Evolutionary conservation across 2,329 filamentous ascomycete species (phyloP).

Genomic region (Cladosporium sp.): DNA sequence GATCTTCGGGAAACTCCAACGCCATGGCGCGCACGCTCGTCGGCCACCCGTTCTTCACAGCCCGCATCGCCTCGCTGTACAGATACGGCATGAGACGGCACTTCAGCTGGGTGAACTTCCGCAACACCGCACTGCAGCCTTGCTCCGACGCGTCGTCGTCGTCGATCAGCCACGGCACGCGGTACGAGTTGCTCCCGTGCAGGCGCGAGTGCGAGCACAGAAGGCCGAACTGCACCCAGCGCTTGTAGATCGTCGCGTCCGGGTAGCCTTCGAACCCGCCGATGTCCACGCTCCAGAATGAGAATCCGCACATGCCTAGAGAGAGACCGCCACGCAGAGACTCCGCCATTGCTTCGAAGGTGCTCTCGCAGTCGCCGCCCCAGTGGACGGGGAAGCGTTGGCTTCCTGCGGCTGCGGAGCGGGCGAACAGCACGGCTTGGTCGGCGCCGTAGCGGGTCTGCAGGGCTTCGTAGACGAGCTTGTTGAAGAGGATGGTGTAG

Average conservation of each 20-base stretch:
- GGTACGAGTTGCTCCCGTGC: slow-evolving; percentile 66
- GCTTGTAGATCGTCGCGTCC: slow-evolving; percentile 63
- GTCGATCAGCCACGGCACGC: slow-evolving; percentile 72
- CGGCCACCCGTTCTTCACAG: slow-evolving; percentile 53
- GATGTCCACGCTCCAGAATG: slow-evolving; percentile 68
- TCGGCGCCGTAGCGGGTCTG: slow-evolving; percentile 48
- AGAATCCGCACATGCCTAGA: slow-evolving; percentile 60
- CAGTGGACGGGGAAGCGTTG: slow-evolving; percentile 66
- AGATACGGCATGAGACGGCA: slow-evolving; percentile 57
- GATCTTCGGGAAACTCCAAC: slow-evolving; percentile 67
- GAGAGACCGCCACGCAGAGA: slow-evolving; percentile 62
- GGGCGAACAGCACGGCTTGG: slow-evolving; percentile 63
- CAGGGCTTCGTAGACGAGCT: slow-evolving; percentile 63
- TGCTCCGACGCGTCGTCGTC: slow-evolving; percentile 50
- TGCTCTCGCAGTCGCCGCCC: slow-evolving; percentile 73
- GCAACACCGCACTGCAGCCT: slow-evolving; percentile 51
- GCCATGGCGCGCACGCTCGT: slow-evolving; percentile 60
- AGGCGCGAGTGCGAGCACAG: slow-evolving; percentile 67
- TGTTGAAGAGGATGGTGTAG: slow-evolving; percentile 71
- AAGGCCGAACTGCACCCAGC: slow-evolving; percentile 73
- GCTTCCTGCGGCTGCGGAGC: slow-evolving; percentile 62
- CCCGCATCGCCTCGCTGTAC: slow-evolving; percentile 48
- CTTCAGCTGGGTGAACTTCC: slow-evolving; percentile 51
- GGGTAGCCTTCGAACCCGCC: slow-evolving; percentile 68
- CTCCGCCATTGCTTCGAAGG: slow-evolving; percentile 69